These are phyloP conservation scores for Moringa oleifera DNA, from an alignment of 345 rosid species.

Conservation along the genomic window DNA sequence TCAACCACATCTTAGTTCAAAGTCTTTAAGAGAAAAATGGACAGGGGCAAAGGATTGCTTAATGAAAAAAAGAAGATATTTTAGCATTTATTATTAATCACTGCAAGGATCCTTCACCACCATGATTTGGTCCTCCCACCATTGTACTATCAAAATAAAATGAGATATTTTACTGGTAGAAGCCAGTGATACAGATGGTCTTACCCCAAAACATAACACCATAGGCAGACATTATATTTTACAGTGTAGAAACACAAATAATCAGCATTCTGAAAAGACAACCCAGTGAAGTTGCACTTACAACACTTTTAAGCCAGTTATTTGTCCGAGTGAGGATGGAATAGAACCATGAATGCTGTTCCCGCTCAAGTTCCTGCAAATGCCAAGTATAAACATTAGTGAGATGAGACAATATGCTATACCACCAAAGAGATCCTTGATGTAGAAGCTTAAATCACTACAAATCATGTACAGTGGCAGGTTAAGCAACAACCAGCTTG, in stretches of 20 bases:
- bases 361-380: conserved; percentile 76
- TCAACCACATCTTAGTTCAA: too few relatives aligned
- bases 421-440: not conserved
- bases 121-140: too few relatives aligned
- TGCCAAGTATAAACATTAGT: conserved; percentile 9
- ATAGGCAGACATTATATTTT: not conserved
- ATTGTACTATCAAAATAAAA: too few relatives aligned
- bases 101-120: too few relatives aligned
- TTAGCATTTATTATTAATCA: too few relatives aligned
- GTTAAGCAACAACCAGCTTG: not conserved
- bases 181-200: not conserved
- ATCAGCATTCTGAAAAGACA: not conserved
- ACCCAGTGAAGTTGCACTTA: conserved; percentile 38
- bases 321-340: conserved; percentile 68
- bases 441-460: not conserved
- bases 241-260: not conserved
- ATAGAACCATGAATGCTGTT: conserved; percentile 73
- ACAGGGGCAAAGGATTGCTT: too few relatives aligned
- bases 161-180: not conserved
- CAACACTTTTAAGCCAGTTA: conserved; percentile 63
- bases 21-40: too few relatives aligned
- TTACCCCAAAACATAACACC: not conserved
- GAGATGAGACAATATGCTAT: conserved; percentile 1
- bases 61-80: too few relatives aligned
- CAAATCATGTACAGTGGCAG: too few relatives aligned